These are phyloP conservation scores for Spinellus fusiger DNA, from an alignment of 192 early-diverging fungal species.

Conservation along the genomic window DNA sequence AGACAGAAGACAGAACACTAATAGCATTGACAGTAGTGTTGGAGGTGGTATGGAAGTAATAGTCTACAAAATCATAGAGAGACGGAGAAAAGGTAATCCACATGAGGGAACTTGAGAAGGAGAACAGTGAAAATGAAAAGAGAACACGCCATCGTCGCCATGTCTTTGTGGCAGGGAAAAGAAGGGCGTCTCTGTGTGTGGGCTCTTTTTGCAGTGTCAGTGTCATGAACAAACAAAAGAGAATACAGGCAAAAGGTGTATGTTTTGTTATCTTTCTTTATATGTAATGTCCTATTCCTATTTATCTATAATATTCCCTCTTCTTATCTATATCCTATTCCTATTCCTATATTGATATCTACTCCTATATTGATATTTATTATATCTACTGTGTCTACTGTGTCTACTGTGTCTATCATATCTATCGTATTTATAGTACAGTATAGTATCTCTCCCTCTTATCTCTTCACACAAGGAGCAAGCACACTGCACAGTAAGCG, in stretches of 20 bases:
- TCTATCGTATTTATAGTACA: too few species aligned
- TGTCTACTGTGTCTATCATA: too few species aligned
- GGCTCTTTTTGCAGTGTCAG: neutral
- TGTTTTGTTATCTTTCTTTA: too few species aligned
- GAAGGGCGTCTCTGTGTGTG: neutral
- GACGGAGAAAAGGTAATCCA: slow-evolving; percentile 44
- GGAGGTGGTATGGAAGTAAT: slow-evolving; percentile 17
- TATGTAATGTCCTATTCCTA: too few species aligned
- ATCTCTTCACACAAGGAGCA: too few species aligned
- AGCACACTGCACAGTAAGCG: too few species aligned
- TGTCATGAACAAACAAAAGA: neutral
- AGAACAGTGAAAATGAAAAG: slow-evolving; percentile 32
- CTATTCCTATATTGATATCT: too few species aligned
- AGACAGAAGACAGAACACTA: slow-evolving; percentile 32
- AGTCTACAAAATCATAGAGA: slow-evolving; percentile 36
- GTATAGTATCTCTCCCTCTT: too few species aligned
- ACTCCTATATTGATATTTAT: too few species aligned
- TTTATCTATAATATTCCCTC: too few species aligned
- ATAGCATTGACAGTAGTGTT: slow-evolving; percentile 30
- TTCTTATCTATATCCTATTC: too few species aligned
- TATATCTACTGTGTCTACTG: too few species aligned
- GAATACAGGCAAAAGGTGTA: neutral
- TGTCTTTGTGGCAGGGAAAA: neutral
- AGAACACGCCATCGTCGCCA: slow-evolving; percentile 30
- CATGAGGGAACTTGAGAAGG: slow-evolving; percentile 31